Evolutionary conservation across 2,329 filamentous ascomycete species (phyloP).

Genomic region (Colletotrichum sojae): DNA sequence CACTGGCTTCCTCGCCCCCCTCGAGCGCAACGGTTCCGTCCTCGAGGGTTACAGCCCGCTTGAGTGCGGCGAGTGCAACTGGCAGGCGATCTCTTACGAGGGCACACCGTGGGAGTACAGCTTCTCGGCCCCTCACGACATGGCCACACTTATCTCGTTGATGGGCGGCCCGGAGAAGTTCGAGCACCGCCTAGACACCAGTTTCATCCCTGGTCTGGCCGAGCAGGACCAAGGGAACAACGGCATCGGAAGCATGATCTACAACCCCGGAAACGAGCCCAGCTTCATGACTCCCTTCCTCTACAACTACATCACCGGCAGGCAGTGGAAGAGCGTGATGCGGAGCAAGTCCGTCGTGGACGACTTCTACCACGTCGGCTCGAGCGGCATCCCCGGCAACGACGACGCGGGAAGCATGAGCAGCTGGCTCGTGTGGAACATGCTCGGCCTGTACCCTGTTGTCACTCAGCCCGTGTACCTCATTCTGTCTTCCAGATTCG

Average conservation of each 20-base stretch:
- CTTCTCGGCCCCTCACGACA: slow-evolving; percentile 72
- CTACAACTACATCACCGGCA: slow-evolving; percentile 66
- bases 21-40: slow-evolving; percentile 60
- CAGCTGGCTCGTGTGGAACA: slow-evolving; percentile 69
- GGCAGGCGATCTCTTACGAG: slow-evolving; percentile 67
- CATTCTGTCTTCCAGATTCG: slow-evolving; percentile 65
- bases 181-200: slow-evolving; percentile 61
- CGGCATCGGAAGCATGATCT: slow-evolving; percentile 60
- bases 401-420: slow-evolving; percentile 73
- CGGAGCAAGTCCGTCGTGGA: slow-evolving; percentile 64
- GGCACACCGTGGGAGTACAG: slow-evolving; percentile 65
- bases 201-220: slow-evolving; percentile 55
- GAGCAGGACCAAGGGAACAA: slow-evolving; percentile 63
- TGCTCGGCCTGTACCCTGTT: slow-evolving; percentile 69
- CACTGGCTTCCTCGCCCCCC: slow-evolving; percentile 71
- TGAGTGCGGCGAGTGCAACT: slow-evolving; percentile 68
- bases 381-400: slow-evolving; percentile 68
- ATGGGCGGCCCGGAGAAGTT: slow-evolving; percentile 67
- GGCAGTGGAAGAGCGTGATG: slow-evolving; percentile 65
- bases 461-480: slow-evolving; percentile 71
- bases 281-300: slow-evolving; percentile 69
- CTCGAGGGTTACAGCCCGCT: slow-evolving; percentile 62
- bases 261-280: slow-evolving; percentile 70
- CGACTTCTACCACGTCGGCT: slow-evolving; percentile 61
- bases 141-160: slow-evolving; percentile 63